Conservation (phyloP, 2,329 filamentous ascomycete genomes). For the Fusarium austroafricanum region DNA sequence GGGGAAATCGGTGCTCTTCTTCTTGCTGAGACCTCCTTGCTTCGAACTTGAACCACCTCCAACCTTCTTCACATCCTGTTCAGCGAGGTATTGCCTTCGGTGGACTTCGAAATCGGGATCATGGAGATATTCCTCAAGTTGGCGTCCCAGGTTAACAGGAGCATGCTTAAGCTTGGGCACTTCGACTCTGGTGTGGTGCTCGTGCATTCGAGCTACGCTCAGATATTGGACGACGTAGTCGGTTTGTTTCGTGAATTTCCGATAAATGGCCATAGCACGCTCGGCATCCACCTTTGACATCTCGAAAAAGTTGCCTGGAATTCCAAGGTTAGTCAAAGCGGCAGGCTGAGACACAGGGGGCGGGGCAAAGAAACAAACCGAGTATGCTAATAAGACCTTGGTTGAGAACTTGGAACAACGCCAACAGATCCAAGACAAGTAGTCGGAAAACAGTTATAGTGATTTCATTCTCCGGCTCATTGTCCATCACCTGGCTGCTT, state of each 20-base stretch:
- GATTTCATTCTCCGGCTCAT: constrained; percentile 95
- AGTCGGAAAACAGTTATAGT: constrained; percentile 93
- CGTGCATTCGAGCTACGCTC: constrained; percentile 86
- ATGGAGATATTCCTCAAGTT: constrained; percentile 93
- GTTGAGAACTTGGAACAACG: constrained; percentile 94
- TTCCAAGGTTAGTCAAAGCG: constrained; percentile 19
- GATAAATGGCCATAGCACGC: constrained; percentile 90
- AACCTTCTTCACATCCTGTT: constrained; percentile 78
- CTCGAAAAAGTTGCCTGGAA: constrained; percentile 92
- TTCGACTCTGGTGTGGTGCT: constrained; percentile 90
- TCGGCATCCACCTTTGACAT: constrained; percentile 96
- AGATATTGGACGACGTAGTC: constrained; percentile 93
- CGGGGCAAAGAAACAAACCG: constrained; percentile 65
- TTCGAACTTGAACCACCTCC: constrained; percentile 52
- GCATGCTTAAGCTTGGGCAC: constrained; percentile 98
- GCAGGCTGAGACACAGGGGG: constrained; percentile 22
- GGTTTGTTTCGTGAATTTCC: constrained; percentile 90
- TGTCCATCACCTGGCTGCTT: constrained; percentile 76
- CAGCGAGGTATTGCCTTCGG: constrained; percentile 88
- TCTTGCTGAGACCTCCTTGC: constrained; percentile 48
- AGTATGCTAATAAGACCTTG: constrained; percentile 97
- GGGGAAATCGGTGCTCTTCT: constrained; percentile 51
- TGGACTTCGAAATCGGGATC: constrained; percentile 97
- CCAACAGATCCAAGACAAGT: constrained; percentile 87
- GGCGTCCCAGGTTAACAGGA: constrained; percentile 87